Base-by-base conservation (phyloP, 2,329 filamentous ascomycete species). In the Fusarium anguioides region DNA sequence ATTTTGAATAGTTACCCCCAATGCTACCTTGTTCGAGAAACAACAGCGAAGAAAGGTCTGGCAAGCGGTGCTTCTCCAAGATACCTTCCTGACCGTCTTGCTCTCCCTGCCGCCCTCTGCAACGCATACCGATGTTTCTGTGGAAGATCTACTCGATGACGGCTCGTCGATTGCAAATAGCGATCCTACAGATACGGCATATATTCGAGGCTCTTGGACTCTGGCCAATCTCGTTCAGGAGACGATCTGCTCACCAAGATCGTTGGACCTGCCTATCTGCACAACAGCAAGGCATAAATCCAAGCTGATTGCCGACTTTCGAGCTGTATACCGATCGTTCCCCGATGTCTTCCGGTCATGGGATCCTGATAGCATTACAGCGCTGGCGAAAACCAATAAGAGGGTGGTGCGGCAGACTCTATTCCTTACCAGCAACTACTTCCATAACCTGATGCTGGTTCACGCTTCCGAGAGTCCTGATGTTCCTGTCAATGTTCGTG, bases 401-500 rank as follows among this genome's bases (percentile, higher is more conserved):
- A 85, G 92, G 8, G 84, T 89, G 2, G 87, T 92, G 17, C 83
- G 91, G 1, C 92, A 95, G 77, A 93, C 91, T 18, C 79, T 95
- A 7, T 94, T 93, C 73, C 80, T 94, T 27, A 91, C 89, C n/a
- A 91, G 88, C 76, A 94, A 94, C 74, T 94, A 93, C 78, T 92
- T 89, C 77, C 92, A 95, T 75, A 93, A 92, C 75, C 82, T 94
- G 23, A 94, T 94, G 91, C 81, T 94, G 11, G 86, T 94, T 20
- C 89, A 94, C 71, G 89, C 89, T 0, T 90, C 89, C 15, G 89
- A 91, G 72, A 89, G 89, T 65, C 77, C 83, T 0, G 86, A 87
- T 72, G 85, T 90, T 3, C 85, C 86, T 1, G 81, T 87, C 49
- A 91, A 94, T 74, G 82, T 91, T 18, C 82, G 88, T 18, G 89